These are phyloP conservation scores for Fusarium setosum DNA, from an alignment of 2,329 filamentous ascomycete species.

Conservation along the genomic window DNA sequence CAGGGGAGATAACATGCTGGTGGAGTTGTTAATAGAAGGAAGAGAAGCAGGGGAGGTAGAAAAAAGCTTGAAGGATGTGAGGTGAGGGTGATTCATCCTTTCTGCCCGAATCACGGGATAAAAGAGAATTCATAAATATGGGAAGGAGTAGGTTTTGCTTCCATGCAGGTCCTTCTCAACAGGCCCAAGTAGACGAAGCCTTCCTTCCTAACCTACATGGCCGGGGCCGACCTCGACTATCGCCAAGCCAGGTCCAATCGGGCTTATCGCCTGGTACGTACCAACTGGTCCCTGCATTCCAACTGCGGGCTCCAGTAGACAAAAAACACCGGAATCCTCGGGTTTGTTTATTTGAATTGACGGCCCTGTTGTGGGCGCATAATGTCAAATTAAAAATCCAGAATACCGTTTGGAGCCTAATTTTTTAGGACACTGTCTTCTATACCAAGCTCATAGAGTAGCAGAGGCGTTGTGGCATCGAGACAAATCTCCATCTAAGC, in stretches of 20 bases:
- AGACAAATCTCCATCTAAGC: no score
- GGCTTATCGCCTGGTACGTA: slow-evolving; percentile 1
- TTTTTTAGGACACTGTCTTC: no score
- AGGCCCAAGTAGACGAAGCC: neutral
- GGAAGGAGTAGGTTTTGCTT: slow-evolving; percentile 13
- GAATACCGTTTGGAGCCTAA: no score
- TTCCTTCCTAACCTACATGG: neutral
- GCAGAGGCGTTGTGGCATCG: no score
- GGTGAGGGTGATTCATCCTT: slow-evolving; percentile 1
- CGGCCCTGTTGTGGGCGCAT: no score
- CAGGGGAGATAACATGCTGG: slow-evolving; percentile 39
- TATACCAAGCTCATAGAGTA: no score
- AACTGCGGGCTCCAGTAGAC: neutral
- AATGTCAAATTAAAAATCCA: no score
- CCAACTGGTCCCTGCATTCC: slow-evolving; percentile 34
- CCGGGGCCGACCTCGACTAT: neutral
- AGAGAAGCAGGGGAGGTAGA: slow-evolving; percentile 6
- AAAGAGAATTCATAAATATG: neutral
- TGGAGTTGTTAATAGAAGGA: slow-evolving; percentile 24
- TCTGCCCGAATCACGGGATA: slow-evolving; percentile 6
- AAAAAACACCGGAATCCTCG: no score
- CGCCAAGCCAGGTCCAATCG: slow-evolving; percentile 21
- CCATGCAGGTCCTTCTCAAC: slow-evolving; percentile 16
- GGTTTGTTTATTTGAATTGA: no score
- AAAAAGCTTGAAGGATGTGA: neutral